Percentiles rank a stretch among this genome's conserved stretches.
phyloP scores from a whole-genome alignment of 106 monocot species.

The Acorus gramineus region DNA sequence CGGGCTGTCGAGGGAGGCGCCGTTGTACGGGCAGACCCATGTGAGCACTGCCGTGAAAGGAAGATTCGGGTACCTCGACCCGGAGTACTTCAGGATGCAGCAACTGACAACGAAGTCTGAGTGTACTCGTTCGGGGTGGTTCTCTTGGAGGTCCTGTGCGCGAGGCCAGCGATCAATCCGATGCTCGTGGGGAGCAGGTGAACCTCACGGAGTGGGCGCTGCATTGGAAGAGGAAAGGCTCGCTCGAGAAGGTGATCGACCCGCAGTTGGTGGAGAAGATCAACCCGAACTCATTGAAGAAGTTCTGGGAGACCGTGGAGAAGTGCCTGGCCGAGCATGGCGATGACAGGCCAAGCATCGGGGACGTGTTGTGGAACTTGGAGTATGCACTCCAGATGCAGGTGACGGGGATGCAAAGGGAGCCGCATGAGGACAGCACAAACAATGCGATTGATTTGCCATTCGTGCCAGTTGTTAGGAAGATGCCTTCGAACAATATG shows the following conservation, averaged over 20 bases:
- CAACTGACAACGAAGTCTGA: conserved; percentile 84
- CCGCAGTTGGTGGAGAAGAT: conserved; percentile 28
- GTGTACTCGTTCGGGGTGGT: conserved; percentile 85
- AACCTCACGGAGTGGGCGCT: conserved; percentile 75
- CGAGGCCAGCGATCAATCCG: conserved; percentile 44
- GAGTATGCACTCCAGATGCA: conserved; percentile 72
- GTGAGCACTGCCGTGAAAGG: conserved; percentile 81
- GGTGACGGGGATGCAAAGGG: conserved; percentile 30
- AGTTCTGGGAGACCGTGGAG: conserved; percentile 63
- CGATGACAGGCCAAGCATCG: conserved; percentile 49
- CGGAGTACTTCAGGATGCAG: conserved; percentile 77
- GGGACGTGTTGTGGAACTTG: conserved; percentile 71
- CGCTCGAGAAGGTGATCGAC: conserved; percentile 55
- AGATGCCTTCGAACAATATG: background rate
- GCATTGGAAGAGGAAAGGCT: conserved; percentile 22
- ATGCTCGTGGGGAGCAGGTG: conserved; percentile 28
- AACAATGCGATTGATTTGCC: conserved; percentile 4
- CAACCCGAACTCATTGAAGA: conserved; percentile 39
- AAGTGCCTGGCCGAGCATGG: conserved; percentile 64
- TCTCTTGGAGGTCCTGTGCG: conserved; percentile 78
- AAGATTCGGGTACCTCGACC: conserved; percentile 82
- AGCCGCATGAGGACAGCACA: conserved; percentile 47
- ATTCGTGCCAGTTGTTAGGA: background rate
- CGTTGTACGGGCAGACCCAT: conserved; percentile 52
- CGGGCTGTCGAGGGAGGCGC: conserved; percentile 63